phyloP scores from a whole-genome alignment of 768 basidiomycete species.

The Kwoniella europaea region DNA sequence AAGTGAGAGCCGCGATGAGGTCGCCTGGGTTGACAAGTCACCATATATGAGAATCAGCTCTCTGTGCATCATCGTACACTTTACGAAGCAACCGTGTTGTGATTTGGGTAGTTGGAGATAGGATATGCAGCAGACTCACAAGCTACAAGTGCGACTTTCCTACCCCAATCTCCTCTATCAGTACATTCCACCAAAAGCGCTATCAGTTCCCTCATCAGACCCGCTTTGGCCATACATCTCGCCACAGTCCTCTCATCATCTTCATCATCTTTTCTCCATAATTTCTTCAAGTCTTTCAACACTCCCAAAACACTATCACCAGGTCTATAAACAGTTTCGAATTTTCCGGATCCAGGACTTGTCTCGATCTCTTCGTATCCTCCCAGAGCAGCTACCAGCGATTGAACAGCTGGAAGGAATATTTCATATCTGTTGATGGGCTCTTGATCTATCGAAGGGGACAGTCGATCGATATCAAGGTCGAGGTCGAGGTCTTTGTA shows the following conservation, averaged over 20 bases:
- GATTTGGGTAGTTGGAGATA: too few species aligned
- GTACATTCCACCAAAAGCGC: slow-evolving; percentile 68
- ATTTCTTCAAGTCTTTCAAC: slow-evolving; percentile 87
- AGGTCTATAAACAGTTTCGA: slow-evolving; percentile 55
- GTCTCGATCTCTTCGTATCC: slow-evolving; percentile 55
- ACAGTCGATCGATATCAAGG: not conserved
- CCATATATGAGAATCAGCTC: not conserved
- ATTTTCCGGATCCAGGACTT: slow-evolving; percentile 23
- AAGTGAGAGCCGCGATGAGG: slow-evolving; percentile 94
- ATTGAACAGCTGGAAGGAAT: slow-evolving; percentile 57
- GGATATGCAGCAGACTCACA: slow-evolving; percentile 37
- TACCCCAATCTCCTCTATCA: slow-evolving; percentile 56
- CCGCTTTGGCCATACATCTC: slow-evolving; percentile 86
- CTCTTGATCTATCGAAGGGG: slow-evolving; percentile 11
- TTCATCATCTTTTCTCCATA: slow-evolving; percentile 94
- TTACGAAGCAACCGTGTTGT: too few species aligned
- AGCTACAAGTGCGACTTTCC: slow-evolving; percentile 57
- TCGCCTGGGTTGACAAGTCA: slow-evolving; percentile 62
- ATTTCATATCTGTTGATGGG: slow-evolving; percentile 43
- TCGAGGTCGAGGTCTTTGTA: not conserved
- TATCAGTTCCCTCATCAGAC: slow-evolving; percentile 82
- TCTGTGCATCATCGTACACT: not conserved
- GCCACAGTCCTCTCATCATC: slow-evolving; percentile 97
- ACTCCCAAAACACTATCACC: slow-evolving; percentile 58
- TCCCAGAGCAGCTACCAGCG: slow-evolving; percentile 56